Base-by-base conservation (phyloP, 2,329 filamentous ascomycete species). In the Dendryphion nanum region DNA sequence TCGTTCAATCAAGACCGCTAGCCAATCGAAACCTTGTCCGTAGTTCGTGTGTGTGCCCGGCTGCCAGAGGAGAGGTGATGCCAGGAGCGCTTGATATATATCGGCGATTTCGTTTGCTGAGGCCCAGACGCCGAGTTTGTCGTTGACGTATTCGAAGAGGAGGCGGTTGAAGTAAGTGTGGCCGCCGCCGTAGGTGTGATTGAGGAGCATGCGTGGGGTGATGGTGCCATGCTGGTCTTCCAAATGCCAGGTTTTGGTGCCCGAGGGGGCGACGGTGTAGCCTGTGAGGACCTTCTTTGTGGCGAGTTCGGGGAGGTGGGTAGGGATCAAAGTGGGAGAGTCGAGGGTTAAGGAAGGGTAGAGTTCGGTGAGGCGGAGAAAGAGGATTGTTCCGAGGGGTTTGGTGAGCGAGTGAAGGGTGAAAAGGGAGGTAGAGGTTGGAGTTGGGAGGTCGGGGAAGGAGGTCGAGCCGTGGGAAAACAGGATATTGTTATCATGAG, bases 31-130 rank as follows among this genome's bases (percentile, higher is more conserved):
- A 1, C 64, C 64, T n/a, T 64, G 56, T 6, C 75, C 74, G 42
- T 78, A 78, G 23, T 59, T 62, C 68, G 74, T 78, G 12, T 69
- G 65, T 2, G 68, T 64, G 5, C 74, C 75, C 0, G 75, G 75
- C 20, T 67, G 67, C 36, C 35, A 58, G 2, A 55, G 18, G 3
- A 61, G 37, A 7, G 55, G 57, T 5, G 37, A 38, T 18, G 44
- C 42, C 7, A 53, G 40, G 3, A 51, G 14, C 7, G 44, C 38
- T 3, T 30, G 17, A 17, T 46, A 49, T 8, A 44, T 40, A 24
- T 53, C 38, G 1, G 29, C 35, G 4, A 33, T 42, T 40, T 55
- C 51, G 31, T 57, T 55, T 2, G 20, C 21, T 3, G 14, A 28
- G 4, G 39, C 37, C 39, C 44, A 49, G n/a, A n/a, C n/a, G n/a